Evolutionary conservation across 129 eudicot genomes (phyloP).

Genomic region (Centella asiatica): DNA sequence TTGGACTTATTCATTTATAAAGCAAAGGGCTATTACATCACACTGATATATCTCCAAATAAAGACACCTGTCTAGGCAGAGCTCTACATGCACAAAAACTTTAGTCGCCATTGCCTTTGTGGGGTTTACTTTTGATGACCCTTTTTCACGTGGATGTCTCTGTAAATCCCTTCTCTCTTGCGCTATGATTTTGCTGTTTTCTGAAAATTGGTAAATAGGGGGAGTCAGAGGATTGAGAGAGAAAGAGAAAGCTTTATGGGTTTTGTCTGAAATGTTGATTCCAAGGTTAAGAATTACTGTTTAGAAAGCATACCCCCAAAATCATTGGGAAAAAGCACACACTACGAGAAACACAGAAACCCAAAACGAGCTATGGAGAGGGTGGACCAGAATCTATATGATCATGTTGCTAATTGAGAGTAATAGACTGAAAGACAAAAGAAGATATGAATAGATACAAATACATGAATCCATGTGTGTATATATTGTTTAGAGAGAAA

Average conservation of each 20-base stretch:
- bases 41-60: constrained; percentile 12
- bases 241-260: constrained; percentile 4
- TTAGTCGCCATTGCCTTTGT: neutral
- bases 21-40: constrained; percentile 19
- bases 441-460: constrained; percentile 3
- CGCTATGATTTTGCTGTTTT: neutral
- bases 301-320: constrained; percentile 6
- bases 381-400: constrained; percentile 8
- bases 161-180: neutral
- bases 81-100: neutral
- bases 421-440: constrained; percentile 4
- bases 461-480: neutral
- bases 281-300: constrained; percentile 9
- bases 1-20: too few species aligned
- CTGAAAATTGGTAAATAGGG: neutral
- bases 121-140: neutral
- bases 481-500: neutral
- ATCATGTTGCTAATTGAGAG: constrained; percentile 5
- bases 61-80: neutral
- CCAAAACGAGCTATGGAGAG: constrained; percentile 20
- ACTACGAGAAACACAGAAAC: constrained; percentile 35
- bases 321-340: constrained; percentile 30
- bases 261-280: constrained; percentile 10
- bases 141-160: neutral
- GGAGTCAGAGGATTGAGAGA: neutral